Base-by-base conservation (phyloP, 2,329 filamentous ascomycete species). In the Arthrobotrys iridis region DNA sequence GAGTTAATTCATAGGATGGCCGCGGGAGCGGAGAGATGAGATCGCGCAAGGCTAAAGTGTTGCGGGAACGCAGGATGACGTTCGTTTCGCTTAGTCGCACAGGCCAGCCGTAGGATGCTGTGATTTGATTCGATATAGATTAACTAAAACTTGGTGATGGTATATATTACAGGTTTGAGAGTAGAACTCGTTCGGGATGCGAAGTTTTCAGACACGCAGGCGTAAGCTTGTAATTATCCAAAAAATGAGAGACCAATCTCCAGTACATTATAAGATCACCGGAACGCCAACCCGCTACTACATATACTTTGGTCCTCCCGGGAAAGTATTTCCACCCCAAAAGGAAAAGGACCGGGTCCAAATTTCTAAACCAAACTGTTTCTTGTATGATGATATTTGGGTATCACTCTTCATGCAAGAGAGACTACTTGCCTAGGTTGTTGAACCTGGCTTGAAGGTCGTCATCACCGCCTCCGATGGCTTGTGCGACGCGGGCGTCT, bases 381-480 rank as follows among this genome's bases (percentile, higher is more conserved):
- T 2, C 5, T 46, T 15, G 33, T 30, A 41, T 33, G 30, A 41
- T 4, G 37, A 52, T 13, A 8, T 20, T 24, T 22, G 1, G 11
- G 52, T 37, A 48, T 58, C 41, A 28, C 43, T 40, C 26, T 22
- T n/a, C 4, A 57, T 46, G 63, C 35, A n/a, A 45, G 37, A 7
- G 11, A 13, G 2, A 52, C 48, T 41, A 67, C 52, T 37, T 86
- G 80, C 91, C 87, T 78, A 98, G 84, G 82, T 93, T 96, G 82
- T 98, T 93, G 60, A 99, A 87, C 72, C 95, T 89, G 77, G 95
- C 94, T 84, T 98, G 93, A 24, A 99, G 87, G 81, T 97, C 95
- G 80, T 97, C 93, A 3, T 87, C 85, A 79, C 89, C 83, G 26
- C 81, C 89, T 5, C 92, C 93, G 78, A 98, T 87, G 13, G 94